phyloP scores from a whole-genome alignment of 164 flowering plant species.

The Annona cherimola region DNA sequence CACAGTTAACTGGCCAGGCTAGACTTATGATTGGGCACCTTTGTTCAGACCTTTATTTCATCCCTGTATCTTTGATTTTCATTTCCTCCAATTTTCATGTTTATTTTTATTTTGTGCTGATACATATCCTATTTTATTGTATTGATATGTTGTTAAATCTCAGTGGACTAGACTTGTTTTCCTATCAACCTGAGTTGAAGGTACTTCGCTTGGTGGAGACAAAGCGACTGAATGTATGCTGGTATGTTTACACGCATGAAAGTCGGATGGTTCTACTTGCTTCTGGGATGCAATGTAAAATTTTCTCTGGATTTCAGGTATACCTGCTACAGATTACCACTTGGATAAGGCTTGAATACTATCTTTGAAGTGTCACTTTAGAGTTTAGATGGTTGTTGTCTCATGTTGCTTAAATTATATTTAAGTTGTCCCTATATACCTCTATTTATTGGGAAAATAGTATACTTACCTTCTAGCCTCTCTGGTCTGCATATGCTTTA shows the following conservation, averaged over 20 bases:
- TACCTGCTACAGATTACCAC: slow-evolving; percentile 6
- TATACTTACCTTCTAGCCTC: neutral
- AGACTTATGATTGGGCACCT: neutral
- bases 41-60: neutral
- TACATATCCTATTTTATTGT: neutral
- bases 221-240: slow-evolving; percentile 66
- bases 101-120: neutral
- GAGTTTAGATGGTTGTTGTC: neutral
- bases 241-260: slow-evolving; percentile 96
- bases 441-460: neutral
- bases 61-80: neutral
- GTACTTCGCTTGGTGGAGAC: slow-evolving; percentile 68
- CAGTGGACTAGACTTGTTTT: slow-evolving; percentile 85
- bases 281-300: slow-evolving; percentile 95
- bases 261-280: slow-evolving; percentile 95
- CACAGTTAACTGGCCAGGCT: no score
- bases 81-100: neutral
- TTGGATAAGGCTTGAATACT: neutral
- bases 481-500: neutral
- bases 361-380: neutral
- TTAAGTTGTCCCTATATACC: neutral
- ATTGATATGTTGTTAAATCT: slow-evolving; percentile 12
- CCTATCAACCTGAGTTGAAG: slow-evolving; percentile 50
- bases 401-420: neutral
- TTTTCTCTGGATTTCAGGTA: slow-evolving; percentile 88